Conservation (phyloP, 306 rosid species). For the Clitoria ternatea region DNA sequence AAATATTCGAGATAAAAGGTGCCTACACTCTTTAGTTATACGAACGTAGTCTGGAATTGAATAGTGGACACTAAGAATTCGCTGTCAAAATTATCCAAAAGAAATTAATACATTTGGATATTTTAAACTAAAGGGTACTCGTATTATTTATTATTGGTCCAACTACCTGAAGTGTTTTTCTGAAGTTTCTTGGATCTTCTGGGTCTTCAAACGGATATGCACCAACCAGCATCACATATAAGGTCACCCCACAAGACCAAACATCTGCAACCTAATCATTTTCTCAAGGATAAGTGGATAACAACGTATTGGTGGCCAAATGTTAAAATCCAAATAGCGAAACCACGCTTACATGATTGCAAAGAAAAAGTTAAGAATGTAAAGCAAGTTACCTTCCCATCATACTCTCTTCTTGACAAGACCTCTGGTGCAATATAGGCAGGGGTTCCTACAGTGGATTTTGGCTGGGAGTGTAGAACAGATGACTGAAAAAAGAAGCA, state of each 20-base stretch:
- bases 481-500: constrained; percentile 62
- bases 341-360: not conserved
- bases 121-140: not conserved
- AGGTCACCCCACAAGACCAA: constrained; percentile 99
- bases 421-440: constrained; percentile 99
- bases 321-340: constrained; percentile 17
- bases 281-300: constrained; percentile 28
- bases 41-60: constrained; percentile 86
- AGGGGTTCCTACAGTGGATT: constrained; percentile 98
- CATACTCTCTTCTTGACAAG: constrained; percentile 75
- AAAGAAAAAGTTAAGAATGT: not conserved
- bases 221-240: constrained; percentile 97
- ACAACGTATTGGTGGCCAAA: constrained; percentile 19
- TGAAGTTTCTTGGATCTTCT: constrained; percentile 86
- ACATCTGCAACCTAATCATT: constrained; percentile 93
- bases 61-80: constrained; percentile 88
- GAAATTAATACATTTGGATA: not conserved
- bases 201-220: constrained; percentile 99
- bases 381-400: constrained; percentile 66
- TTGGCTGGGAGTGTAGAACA: constrained; percentile 94
- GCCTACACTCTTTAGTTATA: constrained; percentile 65
- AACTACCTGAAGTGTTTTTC: constrained; percentile 90
- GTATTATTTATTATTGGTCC: not conserved
- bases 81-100: constrained; percentile 49
- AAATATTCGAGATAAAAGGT: constrained; percentile 81